Evolutionary conservation across 208 protist species (phyloP).

Genomic region (Wallacemonas sp.): DNA sequence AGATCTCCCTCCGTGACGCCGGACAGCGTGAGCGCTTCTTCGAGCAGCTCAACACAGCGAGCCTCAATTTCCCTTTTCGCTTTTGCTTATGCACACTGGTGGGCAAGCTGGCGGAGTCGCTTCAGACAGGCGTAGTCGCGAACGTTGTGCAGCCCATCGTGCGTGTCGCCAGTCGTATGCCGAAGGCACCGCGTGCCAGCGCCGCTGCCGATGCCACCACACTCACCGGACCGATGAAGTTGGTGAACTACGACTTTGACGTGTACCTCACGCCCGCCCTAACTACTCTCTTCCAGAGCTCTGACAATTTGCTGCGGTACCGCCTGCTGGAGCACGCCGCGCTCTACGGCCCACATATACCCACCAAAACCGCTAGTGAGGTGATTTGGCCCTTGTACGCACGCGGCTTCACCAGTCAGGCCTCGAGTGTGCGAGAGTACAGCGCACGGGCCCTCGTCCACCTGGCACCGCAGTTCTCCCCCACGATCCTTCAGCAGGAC

Average conservation of each 20-base stretch:
- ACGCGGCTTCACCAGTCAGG: constrained; percentile 59
- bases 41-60: constrained; percentile 39
- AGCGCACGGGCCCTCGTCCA: constrained; percentile 72
- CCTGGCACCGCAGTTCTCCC: constrained; percentile 54
- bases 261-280: constrained; percentile 55
- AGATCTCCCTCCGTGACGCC: constrained; percentile 64
- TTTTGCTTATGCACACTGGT: constrained; percentile 65
- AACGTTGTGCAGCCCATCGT: constrained; percentile 63
- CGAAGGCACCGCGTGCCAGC: background rate
- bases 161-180: constrained; percentile 46
- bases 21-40: constrained; percentile 58
- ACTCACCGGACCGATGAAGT: background rate
- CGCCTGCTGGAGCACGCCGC: constrained; percentile 57
- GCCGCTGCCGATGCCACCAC: background rate
- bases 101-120: constrained; percentile 44
- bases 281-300: constrained; percentile 53
- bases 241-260: constrained; percentile 52
- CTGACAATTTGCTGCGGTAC: constrained; percentile 63
- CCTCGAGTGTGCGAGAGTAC: constrained; percentile 70
- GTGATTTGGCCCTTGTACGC: constrained; percentile 73
- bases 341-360: constrained; percentile 46
- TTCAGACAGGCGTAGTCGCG: constrained; percentile 49
- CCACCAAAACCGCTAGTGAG: constrained; percentile 36
- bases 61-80: constrained; percentile 54
- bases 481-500: constrained; percentile 47